Percentiles rank a stretch among this genome's conserved stretches.
Conservation (phyloP, 345 rosid species). For the Boechera divaricarpa region DNA sequence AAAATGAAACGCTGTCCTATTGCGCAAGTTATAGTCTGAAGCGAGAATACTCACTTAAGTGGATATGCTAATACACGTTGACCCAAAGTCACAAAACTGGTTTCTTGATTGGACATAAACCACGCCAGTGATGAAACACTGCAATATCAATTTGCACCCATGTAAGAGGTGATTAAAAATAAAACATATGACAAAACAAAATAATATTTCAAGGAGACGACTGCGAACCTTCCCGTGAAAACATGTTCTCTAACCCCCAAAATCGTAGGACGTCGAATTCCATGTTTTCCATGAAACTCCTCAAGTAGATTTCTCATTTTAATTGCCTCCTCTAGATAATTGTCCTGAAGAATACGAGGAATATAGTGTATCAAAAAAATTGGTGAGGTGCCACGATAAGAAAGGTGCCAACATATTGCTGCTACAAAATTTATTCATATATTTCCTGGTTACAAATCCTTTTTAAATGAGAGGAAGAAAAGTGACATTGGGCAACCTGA, state of each 20-base stretch:
- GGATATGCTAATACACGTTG: conserved; percentile 95
- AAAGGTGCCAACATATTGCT: conserved; percentile 10
- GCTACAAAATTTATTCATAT: conserved; percentile 12
- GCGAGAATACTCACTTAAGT: conserved; percentile 72
- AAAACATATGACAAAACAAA: conserved; percentile 5
- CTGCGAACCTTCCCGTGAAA: conserved; percentile 89
- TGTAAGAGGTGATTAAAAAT: conserved; percentile 35
- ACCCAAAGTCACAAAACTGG: conserved; percentile 97
- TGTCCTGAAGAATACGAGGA: conserved; percentile 64
- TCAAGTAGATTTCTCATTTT: conserved; percentile 97
- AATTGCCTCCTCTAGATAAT: conserved; percentile 97
- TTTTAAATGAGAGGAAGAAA: conserved; percentile 7
- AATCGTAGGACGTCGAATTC: conserved; percentile 92
- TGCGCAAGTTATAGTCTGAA: not conserved
- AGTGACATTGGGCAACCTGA: conserved; percentile 10
- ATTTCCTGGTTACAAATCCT: conserved; percentile 8
- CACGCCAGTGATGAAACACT: conserved; percentile 98
- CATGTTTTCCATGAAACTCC: conserved; percentile 92
- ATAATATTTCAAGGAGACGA: conserved; percentile 14
- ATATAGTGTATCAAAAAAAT: conserved; percentile 24
- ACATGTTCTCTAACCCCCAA: conserved; percentile 97
- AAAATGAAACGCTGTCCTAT: not conserved
- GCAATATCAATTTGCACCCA: conserved; percentile 46
- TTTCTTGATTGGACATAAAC: conserved; percentile 99
- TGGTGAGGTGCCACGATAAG: not conserved